phyloP scores from a whole-genome alignment of 306 rosid species.

The Malus asiatica region DNA sequence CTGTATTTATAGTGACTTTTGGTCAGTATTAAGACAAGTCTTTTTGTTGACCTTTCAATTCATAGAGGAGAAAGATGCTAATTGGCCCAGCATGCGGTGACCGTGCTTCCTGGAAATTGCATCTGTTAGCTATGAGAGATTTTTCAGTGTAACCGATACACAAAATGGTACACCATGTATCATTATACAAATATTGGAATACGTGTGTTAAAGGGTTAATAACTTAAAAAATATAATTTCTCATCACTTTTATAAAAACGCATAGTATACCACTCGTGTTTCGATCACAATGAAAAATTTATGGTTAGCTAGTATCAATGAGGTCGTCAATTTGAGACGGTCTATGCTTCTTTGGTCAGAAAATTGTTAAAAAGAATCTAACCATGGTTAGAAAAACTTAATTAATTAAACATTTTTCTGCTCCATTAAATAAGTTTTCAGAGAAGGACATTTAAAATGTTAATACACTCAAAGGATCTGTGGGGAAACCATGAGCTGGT shows the following conservation, averaged over 20 bases:
- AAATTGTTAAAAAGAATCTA: conserved; percentile 13
- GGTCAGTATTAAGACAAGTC: conserved; percentile 44
- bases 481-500: no score
- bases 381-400: background rate
- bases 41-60: conserved; percentile 29
- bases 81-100: conserved; percentile 11
- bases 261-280: fast-evolving
- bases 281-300: fast-evolving
- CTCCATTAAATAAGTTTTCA: background rate
- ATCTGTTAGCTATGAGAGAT: background rate
- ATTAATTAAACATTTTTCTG: background rate
- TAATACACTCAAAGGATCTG: background rate
- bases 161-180: fast-evolving
- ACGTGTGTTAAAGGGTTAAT: no score
- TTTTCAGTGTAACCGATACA: fast-evolving
- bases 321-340: conserved; percentile 18
- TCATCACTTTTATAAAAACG: fast-evolving
- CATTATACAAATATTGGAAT: fast-evolving
- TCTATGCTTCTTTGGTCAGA: conserved; percentile 34
- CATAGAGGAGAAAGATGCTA: conserved; percentile 18
- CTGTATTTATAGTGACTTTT: conserved; percentile 1
- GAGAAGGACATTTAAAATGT: background rate
- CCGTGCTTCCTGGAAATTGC: conserved; percentile 50
- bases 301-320: background rate
- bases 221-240: no score